A percentile compares a stretch with the other conserved stretches of the same genome.
These are phyloP conservation scores for Ganoderma resinaceum DNA, from an alignment of 1,284 basidiomycete genomes.

Conservation along the genomic window DNA sequence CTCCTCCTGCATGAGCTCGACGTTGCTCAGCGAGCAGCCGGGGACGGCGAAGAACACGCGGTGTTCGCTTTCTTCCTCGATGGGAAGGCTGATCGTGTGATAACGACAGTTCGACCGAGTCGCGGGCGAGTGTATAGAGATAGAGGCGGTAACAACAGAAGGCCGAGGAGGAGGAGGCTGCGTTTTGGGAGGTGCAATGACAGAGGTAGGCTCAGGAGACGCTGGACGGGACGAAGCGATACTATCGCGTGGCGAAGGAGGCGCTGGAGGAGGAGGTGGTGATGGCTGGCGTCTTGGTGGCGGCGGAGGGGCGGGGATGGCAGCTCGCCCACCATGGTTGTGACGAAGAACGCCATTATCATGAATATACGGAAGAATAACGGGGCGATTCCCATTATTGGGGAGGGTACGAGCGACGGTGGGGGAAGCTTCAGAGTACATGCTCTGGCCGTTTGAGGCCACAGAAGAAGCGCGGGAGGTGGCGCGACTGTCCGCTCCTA, in stretches of 20 bases:
- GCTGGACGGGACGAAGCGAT: conserved; percentile 13
- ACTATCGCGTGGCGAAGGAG: background rate
- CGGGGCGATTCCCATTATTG: conserved; percentile 30
- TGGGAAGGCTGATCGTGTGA: conserved; percentile 67
- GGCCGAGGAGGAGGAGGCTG: background rate
- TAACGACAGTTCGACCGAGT: conserved; percentile 70
- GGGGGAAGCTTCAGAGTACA: conserved; percentile 29
- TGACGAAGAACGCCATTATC: conserved; percentile 41
- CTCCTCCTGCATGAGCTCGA: conserved; percentile 61
- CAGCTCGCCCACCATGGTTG: conserved; percentile 39
- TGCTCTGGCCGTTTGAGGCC: conserved; percentile 43
- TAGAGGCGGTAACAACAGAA: background rate
- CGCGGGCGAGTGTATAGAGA: conserved; percentile 32
- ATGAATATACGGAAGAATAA: conserved; percentile 39
- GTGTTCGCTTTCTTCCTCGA: conserved; percentile 51
- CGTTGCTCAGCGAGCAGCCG: conserved; percentile 65
- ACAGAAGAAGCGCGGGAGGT: conserved; percentile 58
- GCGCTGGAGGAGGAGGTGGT: conserved; percentile 11
- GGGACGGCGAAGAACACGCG: conserved; percentile 68
- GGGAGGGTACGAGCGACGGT: conserved; percentile 37
- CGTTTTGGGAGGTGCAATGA: conserved; percentile 1
- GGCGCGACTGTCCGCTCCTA: conserved; percentile 40
- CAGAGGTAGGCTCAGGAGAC: conserved; percentile 13
- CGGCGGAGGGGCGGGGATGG: conserved; percentile 19
- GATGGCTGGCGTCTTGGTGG: conserved; percentile 19